Conservation (phyloP, 2,329 filamentous ascomycete genomes). For the Aspergillus carbonarius region DNA sequence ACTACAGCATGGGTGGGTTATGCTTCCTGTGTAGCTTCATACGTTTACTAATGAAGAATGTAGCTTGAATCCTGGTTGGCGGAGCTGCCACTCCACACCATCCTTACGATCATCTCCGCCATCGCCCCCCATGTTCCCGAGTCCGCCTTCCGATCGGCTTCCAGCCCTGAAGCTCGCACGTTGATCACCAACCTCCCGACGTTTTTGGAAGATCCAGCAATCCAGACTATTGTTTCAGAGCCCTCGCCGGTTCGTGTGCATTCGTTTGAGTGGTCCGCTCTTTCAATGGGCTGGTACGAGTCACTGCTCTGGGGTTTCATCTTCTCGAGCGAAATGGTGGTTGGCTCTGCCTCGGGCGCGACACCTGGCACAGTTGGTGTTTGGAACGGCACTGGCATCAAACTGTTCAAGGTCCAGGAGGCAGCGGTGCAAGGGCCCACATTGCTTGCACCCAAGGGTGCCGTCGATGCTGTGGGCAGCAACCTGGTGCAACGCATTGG, state of each 20-base stretch:
- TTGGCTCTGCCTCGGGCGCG: slow-evolving; percentile 42
- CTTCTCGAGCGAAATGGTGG: slow-evolving; percentile 84
- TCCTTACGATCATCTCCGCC: slow-evolving; percentile 70
- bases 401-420: slow-evolving; percentile 86
- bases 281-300: slow-evolving; percentile 93
- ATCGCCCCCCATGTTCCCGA: slow-evolving; percentile 53
- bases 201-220: slow-evolving; percentile 52
- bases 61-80: slow-evolving; percentile 92
- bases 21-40: not conserved
- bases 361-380: slow-evolving; percentile 84
- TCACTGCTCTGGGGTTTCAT: slow-evolving; percentile 91
- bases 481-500: slow-evolving; percentile 86
- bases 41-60: slow-evolving; percentile 19
- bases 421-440: slow-evolving; percentile 76
- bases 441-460: slow-evolving; percentile 79
- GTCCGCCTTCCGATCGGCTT: slow-evolving; percentile 43
- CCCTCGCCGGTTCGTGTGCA: slow-evolving; percentile 74
- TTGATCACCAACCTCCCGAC: slow-evolving; percentile 45
- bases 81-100: slow-evolving; percentile 83
- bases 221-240: slow-evolving; percentile 68
- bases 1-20: slow-evolving; percentile 68
- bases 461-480: slow-evolving; percentile 89
- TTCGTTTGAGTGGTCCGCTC: slow-evolving; percentile 89
- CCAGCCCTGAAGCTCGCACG: slow-evolving; percentile 42
- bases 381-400: slow-evolving; percentile 89